Conservation (phyloP, 2,329 filamentous ascomycete species). For the Penicillium sp. region DNA sequence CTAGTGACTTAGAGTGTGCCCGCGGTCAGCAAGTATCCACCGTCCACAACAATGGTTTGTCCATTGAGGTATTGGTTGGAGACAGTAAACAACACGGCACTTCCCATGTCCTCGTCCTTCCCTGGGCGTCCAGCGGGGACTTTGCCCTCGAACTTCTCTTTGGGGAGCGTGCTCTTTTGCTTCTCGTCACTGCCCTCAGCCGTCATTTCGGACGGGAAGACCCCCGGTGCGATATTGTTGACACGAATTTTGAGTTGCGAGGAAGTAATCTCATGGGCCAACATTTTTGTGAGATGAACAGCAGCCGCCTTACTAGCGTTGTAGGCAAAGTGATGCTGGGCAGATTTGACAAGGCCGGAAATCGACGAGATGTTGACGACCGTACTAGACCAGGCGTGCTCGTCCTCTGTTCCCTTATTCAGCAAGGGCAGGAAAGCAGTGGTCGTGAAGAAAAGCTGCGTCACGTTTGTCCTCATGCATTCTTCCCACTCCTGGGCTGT, state of each 20-base stretch:
- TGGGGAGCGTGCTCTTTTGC: not conserved
- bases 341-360: not conserved
- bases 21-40: not conserved
- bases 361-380: not conserved
- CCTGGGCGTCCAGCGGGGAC: not conserved
- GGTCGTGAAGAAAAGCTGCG: not conserved
- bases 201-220: not conserved
- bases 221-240: not conserved
- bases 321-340: not conserved
- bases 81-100: not conserved
- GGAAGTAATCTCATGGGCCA: not conserved
- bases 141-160: not conserved
- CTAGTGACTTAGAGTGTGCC: too few relatives aligned
- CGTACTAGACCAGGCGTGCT: not conserved
- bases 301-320: not conserved
- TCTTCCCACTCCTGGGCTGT: not conserved
- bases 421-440: not conserved
- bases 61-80: not conserved
- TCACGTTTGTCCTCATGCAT: not conserved
- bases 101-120: not conserved
- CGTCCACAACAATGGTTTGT: not conserved
- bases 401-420: not conserved
- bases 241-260: not conserved
- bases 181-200: not conserved
- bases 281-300: not conserved